These are phyloP conservation scores for Erysiphe neolycopersici DNA, from an alignment of 2,329 filamentous ascomycete species.

Conservation along the genomic window DNA sequence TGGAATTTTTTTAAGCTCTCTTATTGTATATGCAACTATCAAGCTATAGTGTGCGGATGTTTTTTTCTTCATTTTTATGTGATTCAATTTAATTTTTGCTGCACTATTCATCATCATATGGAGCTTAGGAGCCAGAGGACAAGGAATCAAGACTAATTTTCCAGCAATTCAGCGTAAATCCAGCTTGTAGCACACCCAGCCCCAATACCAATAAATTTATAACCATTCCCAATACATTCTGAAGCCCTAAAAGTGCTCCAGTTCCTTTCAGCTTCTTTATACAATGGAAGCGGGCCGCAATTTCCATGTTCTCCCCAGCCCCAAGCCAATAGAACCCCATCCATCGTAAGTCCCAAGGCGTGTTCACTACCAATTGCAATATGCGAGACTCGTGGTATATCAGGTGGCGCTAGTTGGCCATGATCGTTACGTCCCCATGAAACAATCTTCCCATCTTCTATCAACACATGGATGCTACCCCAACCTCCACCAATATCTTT, in stretches of 20 bases:
- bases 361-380: slow-evolving; percentile 85
- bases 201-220: slow-evolving; percentile 32
- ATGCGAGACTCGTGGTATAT: slow-evolving; percentile 27
- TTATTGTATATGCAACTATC: no score
- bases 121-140: not conserved
- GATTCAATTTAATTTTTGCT: no score
- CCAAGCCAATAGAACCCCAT: slow-evolving; percentile 52
- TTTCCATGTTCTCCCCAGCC: slow-evolving; percentile 98
- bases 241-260: slow-evolving; percentile 40
- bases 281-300: slow-evolving; percentile 42
- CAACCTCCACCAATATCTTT: slow-evolving; percentile 51
- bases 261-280: slow-evolving; percentile 39
- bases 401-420: slow-evolving; percentile 44
- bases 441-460: slow-evolving; percentile 28
- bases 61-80: no score
- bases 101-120: not conserved
- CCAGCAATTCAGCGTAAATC: slow-evolving; percentile 23
- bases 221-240: slow-evolving; percentile 23
- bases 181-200: slow-evolving; percentile 86
- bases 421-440: slow-evolving; percentile 73
- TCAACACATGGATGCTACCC: slow-evolving; percentile 53
- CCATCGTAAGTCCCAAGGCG: slow-evolving; percentile 39
- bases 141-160: slow-evolving; percentile 2
- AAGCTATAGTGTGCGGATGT: no score
- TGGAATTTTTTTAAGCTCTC: no score